A percentile compares a stretch with the other conserved stretches of the same genome.
These are phyloP conservation scores for Helminthosporium solani DNA, from an alignment of 2,329 filamentous ascomycete genomes.

Conservation along the genomic window DNA sequence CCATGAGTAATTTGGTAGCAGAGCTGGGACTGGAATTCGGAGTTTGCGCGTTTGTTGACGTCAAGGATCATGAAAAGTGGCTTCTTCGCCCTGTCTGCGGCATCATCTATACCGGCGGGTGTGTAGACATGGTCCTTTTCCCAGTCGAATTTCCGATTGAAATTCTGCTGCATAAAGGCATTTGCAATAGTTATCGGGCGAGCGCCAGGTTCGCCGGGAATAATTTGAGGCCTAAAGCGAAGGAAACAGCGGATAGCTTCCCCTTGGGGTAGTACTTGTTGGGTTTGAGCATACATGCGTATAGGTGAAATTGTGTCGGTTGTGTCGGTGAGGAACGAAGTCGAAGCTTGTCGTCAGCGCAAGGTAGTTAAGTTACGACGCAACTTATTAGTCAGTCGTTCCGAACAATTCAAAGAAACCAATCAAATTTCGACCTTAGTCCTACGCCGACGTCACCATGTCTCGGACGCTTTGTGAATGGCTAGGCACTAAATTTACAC, in stretches of 20 bases:
- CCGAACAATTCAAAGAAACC: too few relatives aligned
- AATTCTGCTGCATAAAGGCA: constrained; percentile 12
- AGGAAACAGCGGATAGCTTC: constrained; percentile 10
- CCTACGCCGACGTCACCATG: too few relatives aligned
- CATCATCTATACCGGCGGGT: constrained; percentile 13
- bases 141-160: constrained; percentile 9
- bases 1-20: constrained; percentile 10
- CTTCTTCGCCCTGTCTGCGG: constrained; percentile 4
- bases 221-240: constrained; percentile 12
- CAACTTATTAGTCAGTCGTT: too few relatives aligned
- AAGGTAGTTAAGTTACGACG: too few relatives aligned
- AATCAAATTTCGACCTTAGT: too few relatives aligned
- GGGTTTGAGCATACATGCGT: constrained; percentile 9
- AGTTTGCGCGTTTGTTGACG: constrained; percentile 10
- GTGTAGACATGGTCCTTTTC: constrained; percentile 14
- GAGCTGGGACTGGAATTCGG: constrained; percentile 6
- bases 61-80: constrained; percentile 12
- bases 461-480: too few relatives aligned
- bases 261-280: constrained; percentile 8
- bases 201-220: constrained; percentile 11
- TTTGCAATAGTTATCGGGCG: constrained; percentile 13
- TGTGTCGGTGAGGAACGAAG: too few relatives aligned
- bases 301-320: constrained; percentile 1
- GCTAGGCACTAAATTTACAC: too few relatives aligned
- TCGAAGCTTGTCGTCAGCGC: too few relatives aligned